A percentile compares a stretch with the other conserved stretches of the same genome.
Conservation (phyloP, 495 filamentous ascomycete genomes). For the Talaromyces nanjingensis region DNA sequence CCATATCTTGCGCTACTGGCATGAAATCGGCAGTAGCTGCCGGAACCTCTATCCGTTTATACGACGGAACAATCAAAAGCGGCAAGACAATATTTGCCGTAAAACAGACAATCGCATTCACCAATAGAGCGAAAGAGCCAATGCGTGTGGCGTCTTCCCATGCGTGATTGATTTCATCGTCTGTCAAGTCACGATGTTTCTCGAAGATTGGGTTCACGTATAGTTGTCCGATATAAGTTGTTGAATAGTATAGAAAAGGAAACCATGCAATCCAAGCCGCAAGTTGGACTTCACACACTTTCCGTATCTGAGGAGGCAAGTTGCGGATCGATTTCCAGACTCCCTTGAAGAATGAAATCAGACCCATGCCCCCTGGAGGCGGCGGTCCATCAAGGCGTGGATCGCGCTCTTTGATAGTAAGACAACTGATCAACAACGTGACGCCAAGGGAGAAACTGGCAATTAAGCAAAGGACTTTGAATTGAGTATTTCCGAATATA, state of each 20-base stretch:
- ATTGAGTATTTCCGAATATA: slow-evolving; percentile 77
- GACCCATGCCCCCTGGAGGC: slow-evolving; percentile 48
- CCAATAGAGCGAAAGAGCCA: slow-evolving; percentile 78
- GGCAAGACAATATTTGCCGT: slow-evolving; percentile 72
- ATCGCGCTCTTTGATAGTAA: slow-evolving; percentile 67
- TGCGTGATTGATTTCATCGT: slow-evolving; percentile 62
- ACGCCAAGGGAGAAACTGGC: slow-evolving; percentile 60
- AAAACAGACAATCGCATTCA: slow-evolving; percentile 79
- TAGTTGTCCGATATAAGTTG: slow-evolving; percentile 84
- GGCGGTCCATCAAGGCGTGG: slow-evolving; percentile 62
- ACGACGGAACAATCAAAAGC: slow-evolving; percentile 72
- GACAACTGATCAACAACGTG: slow-evolving; percentile 61
- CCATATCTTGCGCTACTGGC: slow-evolving; percentile 18
- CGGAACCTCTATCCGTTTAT: slow-evolving; percentile 22
- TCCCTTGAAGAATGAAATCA: slow-evolving; percentile 70
- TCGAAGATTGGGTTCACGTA: slow-evolving; percentile 76
- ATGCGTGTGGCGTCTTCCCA: slow-evolving; percentile 79
- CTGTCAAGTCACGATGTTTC: slow-evolving; percentile 66
- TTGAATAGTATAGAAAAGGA: slow-evolving; percentile 89
- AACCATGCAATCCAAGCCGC: slow-evolving; percentile 95
- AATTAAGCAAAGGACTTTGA: slow-evolving; percentile 81
- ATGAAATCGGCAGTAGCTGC: slow-evolving; percentile 5
- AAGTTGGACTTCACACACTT: slow-evolving; percentile 81
- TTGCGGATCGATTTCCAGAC: slow-evolving; percentile 67
- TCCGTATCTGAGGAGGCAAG: slow-evolving; percentile 70